Conservation (phyloP, 2,329 filamentous ascomycete genomes). For the Aspergillus bombycis region DNA sequence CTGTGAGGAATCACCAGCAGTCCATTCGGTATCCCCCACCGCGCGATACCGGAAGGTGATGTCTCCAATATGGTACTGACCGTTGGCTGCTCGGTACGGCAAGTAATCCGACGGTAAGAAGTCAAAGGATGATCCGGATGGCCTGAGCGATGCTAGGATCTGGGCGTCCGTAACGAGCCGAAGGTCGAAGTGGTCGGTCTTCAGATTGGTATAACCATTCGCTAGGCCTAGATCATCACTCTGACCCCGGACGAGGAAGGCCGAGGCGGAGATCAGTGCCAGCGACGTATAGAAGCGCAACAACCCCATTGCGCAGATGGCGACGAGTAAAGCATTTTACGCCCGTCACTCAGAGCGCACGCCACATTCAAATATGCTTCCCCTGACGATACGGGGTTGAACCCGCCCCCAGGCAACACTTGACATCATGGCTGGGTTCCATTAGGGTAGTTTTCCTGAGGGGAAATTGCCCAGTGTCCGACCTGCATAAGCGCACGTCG, state of each 20-base stretch:
- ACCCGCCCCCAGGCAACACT: accelerated
- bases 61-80: conserved; percentile 63
- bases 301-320: not conserved
- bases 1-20: conserved; percentile 50
- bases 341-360: not conserved
- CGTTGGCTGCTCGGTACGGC: conserved; percentile 50
- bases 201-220: not conserved
- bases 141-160: conserved; percentile 53
- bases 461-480: not conserved
- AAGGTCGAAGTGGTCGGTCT: conserved; percentile 47
- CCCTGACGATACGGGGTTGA: not conserved
- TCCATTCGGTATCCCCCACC: conserved; percentile 47
- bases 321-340: not conserved
- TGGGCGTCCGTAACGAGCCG: conserved; percentile 51
- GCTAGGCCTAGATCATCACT: not conserved
- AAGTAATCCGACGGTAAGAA: conserved; percentile 60
- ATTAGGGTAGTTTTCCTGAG: not conserved
- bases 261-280: not conserved
- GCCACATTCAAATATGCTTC: not conserved
- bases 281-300: not conserved
- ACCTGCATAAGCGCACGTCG: not conserved
- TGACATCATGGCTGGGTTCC: not conserved
- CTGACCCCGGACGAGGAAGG: not conserved
- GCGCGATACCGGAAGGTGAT: conserved; percentile 60
- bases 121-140: conserved; percentile 51